Evolutionary conservation across 73 alveolate species (phyloP), one percentile per base, ranked within the genome.

Genomic region (Paramecium caudatum): DNA sequence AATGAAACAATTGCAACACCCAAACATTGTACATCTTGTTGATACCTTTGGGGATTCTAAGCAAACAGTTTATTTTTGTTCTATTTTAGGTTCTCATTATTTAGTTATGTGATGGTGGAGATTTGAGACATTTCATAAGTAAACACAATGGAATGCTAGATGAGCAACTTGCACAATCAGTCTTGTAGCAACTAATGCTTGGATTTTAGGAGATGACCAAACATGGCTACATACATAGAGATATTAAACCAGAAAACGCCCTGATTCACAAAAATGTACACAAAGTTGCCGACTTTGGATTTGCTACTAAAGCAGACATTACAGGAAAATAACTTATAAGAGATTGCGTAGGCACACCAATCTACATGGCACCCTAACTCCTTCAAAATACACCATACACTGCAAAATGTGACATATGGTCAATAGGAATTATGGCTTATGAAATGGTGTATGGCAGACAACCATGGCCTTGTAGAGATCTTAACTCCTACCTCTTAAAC

Each of bases 381-480:
- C 43, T 84, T 6, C 68, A 84, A 41, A 74, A 70, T 32, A 39
- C 32, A 0, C 39, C 61, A 37, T 84, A 61, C 23, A 21, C 92
- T 33, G 82, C 92, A 3, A 84, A 84, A 43, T 62, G 92, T 62
- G 92, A 84, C 41, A 74, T 84, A 12, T 84, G 87, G 88, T 61
- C 87, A 16, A 74, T 84, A 16, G 92, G 92, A 47, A 15, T 84
- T 7, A 74, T 84, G 87, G 61, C 46, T 23, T 84, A 84, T 61
- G 92, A 84, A 46, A 84, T 84, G 61, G 46, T 86, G 41, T 86
- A 86, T 62, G 93, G 93, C 4, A 61, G 84, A 50, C 27, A 70
- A 25, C 93, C 93, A 63, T 86, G 93, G 93, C 82, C 84, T 16
- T 70, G 93, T 17, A 86, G 90, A 45, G 82, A 70, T 62, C 13